Conservation (phyloP, 768 basidiomycete species). For the Cantharellus cinnabarinus region DNA sequence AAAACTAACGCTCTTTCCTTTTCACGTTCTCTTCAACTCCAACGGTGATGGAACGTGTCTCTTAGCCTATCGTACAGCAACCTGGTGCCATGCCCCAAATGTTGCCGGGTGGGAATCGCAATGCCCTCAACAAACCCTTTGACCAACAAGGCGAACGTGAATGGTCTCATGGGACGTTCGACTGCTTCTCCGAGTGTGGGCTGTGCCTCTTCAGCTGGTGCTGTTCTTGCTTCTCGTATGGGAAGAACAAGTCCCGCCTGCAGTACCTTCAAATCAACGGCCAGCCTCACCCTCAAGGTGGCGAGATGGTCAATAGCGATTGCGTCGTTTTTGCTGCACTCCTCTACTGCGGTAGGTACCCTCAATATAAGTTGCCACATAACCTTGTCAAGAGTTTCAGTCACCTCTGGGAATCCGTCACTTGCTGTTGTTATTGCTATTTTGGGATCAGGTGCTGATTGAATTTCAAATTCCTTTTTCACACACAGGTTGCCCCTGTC, state of each 20-base stretch:
- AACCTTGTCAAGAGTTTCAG: conserved; percentile 11
- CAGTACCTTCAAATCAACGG: conserved; percentile 21
- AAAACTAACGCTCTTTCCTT: too few relatives aligned
- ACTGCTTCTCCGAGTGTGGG: conserved; percentile 11
- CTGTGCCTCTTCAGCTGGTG: conserved; percentile 20
- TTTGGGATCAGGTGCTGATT: too few relatives aligned
- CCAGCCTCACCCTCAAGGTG: conserved; percentile 21
- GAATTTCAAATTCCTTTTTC: conserved; percentile 1
- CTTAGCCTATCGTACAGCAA: neutral
- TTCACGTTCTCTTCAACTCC: too few relatives aligned
- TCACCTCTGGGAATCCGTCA: conserved; percentile 11
- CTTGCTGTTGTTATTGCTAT: too few relatives aligned
- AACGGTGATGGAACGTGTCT: too few relatives aligned
- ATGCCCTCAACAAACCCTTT: conserved; percentile 13
- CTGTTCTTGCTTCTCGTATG: conserved; percentile 25
- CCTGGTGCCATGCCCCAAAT: conserved; percentile 8
- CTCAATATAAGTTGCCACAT: conserved; percentile 7
- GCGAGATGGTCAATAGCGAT: conserved; percentile 9
- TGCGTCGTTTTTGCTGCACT: neutral
- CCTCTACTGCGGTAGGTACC: neutral
- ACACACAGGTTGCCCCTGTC: conserved; percentile 9
- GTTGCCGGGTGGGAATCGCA: conserved; percentile 13
- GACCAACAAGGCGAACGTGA: conserved; percentile 16
- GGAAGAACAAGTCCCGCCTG: conserved; percentile 22
- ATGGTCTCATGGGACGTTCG: conserved; percentile 15